Percentiles rank a stretch among this genome's conserved stretches.
Conservation (phyloP, 371 early-diverging fungal species). For the Lichtheimia hyalospora region DNA sequence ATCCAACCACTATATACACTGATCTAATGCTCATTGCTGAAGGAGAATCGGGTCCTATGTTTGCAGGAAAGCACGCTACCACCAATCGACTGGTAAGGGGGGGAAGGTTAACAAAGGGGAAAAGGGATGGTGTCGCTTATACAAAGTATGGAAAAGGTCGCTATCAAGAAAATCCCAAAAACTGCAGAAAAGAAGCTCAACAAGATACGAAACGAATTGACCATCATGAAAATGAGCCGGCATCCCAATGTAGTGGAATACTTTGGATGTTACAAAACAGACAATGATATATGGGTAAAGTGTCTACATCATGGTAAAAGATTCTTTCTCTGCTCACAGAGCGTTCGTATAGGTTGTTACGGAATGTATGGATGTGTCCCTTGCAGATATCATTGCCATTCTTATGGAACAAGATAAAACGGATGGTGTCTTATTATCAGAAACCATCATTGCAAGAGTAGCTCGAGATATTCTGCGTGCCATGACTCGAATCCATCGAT, state of each 20-base stretch:
- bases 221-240: slow-evolving; percentile 66
- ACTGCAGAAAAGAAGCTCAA: slow-evolving; percentile 61
- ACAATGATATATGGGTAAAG: slow-evolving; percentile 56
- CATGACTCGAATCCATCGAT: slow-evolving; percentile 85
- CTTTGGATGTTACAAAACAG: slow-evolving; percentile 59
- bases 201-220: slow-evolving; percentile 69
- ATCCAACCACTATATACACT: slow-evolving; percentile 47
- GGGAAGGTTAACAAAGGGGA: too few relatives aligned
- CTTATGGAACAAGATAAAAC: slow-evolving; percentile 45
- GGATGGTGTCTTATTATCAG: slow-evolving; percentile 33
- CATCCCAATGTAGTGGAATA: slow-evolving; percentile 77
- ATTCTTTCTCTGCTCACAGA: background rate
- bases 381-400: slow-evolving; percentile 70
- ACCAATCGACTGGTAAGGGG: slow-evolving; percentile 39
- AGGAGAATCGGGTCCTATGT: slow-evolving; percentile 81
- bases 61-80: slow-evolving; percentile 53
- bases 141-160: slow-evolving; percentile 39
- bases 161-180: slow-evolving; percentile 71
- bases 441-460: slow-evolving; percentile 65
- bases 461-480: slow-evolving; percentile 84
- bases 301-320: background rate
- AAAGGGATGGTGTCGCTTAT: too few relatives aligned
- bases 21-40: slow-evolving; percentile 67
- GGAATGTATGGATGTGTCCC: slow-evolving; percentile 80
- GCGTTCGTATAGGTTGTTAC: slow-evolving; percentile 57